Evolutionary conservation across 2,329 filamentous ascomycete species (phyloP).

Genomic region (Chrysoporthe deuterocubensis): DNA sequence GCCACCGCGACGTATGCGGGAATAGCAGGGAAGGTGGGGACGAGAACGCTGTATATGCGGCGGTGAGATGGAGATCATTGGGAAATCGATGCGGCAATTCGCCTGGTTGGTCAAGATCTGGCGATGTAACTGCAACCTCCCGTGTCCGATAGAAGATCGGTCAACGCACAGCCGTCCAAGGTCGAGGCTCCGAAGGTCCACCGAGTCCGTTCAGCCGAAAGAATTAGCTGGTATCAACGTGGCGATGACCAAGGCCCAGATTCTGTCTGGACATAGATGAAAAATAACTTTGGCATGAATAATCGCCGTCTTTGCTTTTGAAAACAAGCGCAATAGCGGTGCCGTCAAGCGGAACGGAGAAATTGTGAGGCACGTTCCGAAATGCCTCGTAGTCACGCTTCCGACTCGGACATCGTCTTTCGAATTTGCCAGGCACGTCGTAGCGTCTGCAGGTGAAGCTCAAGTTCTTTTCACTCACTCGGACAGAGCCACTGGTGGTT

Average conservation of each 20-base stretch:
- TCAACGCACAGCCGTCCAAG: background rate
- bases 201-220: background rate
- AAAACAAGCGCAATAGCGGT: background rate
- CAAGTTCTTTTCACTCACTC: background rate
- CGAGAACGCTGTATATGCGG: slow-evolving; percentile 15
- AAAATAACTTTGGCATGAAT: background rate
- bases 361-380: background rate
- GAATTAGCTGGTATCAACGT: background rate
- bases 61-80: slow-evolving; percentile 17
- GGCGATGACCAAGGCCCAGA: background rate
- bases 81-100: slow-evolving; percentile 5
- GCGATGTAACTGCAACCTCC: slow-evolving; percentile 15
- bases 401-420: background rate
- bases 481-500: background rate
- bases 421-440: background rate
- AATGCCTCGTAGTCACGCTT: background rate
- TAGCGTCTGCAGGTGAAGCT: background rate
- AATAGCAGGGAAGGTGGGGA: slow-evolving; percentile 10
- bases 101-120: slow-evolving; percentile 21
- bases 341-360: background rate
- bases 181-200: background rate
- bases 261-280: background rate
- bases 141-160: background rate
- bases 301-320: background rate
- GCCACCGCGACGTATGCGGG: slow-evolving; percentile 10